Base-by-base conservation (phyloP, 805 yeast species). In the Jamesozyma jinghongensis region DNA sequence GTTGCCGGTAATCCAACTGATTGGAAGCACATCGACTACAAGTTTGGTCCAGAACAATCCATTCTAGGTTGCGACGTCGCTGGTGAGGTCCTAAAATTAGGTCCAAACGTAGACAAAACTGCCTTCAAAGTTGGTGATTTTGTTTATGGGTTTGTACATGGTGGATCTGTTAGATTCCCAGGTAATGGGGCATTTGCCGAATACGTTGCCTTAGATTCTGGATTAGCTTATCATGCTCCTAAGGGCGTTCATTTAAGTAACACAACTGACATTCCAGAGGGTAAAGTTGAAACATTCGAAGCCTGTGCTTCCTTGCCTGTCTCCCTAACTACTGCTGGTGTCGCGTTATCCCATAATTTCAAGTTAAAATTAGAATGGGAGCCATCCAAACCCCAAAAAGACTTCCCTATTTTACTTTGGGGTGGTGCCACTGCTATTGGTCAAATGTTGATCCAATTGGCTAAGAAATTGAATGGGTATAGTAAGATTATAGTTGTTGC, bases 351-450 rank as follows among this genome's bases (percentile, higher is more conserved):
- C 40, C 58, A 61, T 49, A 56, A 59, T 34, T 53, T 75, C 29
- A 59, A 60, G 17, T 39, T 64, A 26, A 50, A 54, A 34, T 34
- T 52, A 19, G 49, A 47, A 14, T 47, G 56, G 53, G 41, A 48
- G 36, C 50, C 51, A 3, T 18, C 40, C n/a, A 19, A 44, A 3
- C 48, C 53, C 2, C 66, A 67, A 40, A 44, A 50, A 8, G 66
- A 63, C 34, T 64, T 64, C 43, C 63, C 64, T 45, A 53, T 77
- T 30, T 53, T 78, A 37, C 63, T 78, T 35, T 75, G 81, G 79
- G 80, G 81, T 52, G 88, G 82, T 47, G 75, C 85, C n/a, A 69
- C 83, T 17, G 70, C 81, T 17, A 68, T 79, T 11, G 87, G 86
- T 20, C 66, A 64, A 38, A 36, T 65, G 19, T 75, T 77, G 10